Evolutionary conservation across 495 filamentous ascomycete genomes (phyloP), one percentile per base, ranked within the genome.

Genomic region (Tetracladium setigerum): DNA sequence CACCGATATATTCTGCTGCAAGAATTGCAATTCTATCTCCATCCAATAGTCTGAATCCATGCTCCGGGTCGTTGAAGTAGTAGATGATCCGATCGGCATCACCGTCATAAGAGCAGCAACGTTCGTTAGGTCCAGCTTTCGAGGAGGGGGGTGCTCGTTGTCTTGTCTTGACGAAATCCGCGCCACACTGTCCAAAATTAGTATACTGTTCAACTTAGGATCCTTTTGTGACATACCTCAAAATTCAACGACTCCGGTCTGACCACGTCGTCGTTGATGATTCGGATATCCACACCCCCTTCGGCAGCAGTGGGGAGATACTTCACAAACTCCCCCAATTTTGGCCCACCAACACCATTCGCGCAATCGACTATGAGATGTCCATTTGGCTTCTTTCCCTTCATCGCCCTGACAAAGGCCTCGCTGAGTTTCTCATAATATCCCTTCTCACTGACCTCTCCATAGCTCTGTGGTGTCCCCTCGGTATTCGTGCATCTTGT

Each of bases 11-110:
- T 13, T 82, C 84, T 37, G 94, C 92, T 10, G 89, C 87, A 32
- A 98, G 81, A 2, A 89, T 95, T 16, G 94, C 90, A 56, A 98
- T 97, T 46, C 90, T 89, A 64, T 98, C 92, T 53, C 92, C 92
- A 60, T 98, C 92, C 5, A 98, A 78, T 49, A 98, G 81, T 54
- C 83, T 81, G 70, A 98, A 98, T 30, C 77, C 76, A 45, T 74
- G 81, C 51, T 90, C 82, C 5, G 83, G 73, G 57, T 95, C 89
- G 40, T 77, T 64, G 74, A 91, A 97, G 68, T 95, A 98, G 73
- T 95, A 98, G 41, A 98, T 83, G 44, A 98, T 68, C 48, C 92
- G 83, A 63, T 98, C 92, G 9, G 92, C 94, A 62, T 98, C 92
- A 41, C 92, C 92, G 52, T 98, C 92, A 27, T 95, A 69, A 13